Percentiles rank a stretch among this genome's conserved stretches.
Conservation (phyloP, 1,284 basidiomycete species). For the Hymenochaete sp. region DNA sequence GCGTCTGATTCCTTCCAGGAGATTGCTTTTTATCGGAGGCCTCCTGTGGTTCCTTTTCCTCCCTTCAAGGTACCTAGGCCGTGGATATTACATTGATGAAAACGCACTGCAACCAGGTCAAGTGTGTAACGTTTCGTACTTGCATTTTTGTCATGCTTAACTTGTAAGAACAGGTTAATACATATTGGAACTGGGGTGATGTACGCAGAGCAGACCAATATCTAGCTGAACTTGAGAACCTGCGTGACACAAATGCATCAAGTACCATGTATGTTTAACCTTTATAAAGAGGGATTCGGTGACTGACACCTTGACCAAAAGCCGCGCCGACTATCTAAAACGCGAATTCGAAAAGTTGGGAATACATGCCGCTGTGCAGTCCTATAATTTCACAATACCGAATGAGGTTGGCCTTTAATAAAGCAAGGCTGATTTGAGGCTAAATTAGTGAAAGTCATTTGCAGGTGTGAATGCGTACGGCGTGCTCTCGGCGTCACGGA, state of each 20-base stretch:
- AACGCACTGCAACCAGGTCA: slow-evolving; percentile 88
- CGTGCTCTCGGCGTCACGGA: slow-evolving; percentile 72
- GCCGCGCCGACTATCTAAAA: slow-evolving; percentile 51
- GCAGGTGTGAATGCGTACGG: slow-evolving; percentile 79
- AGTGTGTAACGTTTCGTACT: slow-evolving; percentile 33
- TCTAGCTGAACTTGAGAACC: slow-evolving; percentile 55
- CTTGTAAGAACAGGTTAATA: slow-evolving; percentile 57
- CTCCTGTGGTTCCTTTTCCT: slow-evolving; percentile 70
- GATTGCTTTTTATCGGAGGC: slow-evolving; percentile 50
- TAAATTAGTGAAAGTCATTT: slow-evolving; percentile 28
- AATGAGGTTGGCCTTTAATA: slow-evolving; percentile 30
- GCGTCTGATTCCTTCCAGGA: slow-evolving; percentile 28
- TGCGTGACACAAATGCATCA: slow-evolving; percentile 57
- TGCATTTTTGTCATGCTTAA: slow-evolving; percentile 1
- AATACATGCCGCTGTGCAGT: slow-evolving; percentile 57
- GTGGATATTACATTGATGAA: slow-evolving; percentile 79
- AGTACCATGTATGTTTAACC: slow-evolving; percentile 54
- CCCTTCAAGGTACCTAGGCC: slow-evolving; percentile 57
- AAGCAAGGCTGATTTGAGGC: slow-evolving; percentile 21
- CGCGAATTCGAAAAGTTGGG: slow-evolving; percentile 64
- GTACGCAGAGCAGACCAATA: slow-evolving; percentile 78
- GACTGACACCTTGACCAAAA: slow-evolving; percentile 27
- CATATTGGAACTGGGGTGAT: slow-evolving; percentile 82
- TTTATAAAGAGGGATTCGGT: slow-evolving; percentile 5
- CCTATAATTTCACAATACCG: slow-evolving; percentile 49